Evolutionary conservation across 1,284 basidiomycete genomes (phyloP), one percentile per base, ranked within the genome.

Genomic region (Cutaneotrichosporon sp.): DNA sequence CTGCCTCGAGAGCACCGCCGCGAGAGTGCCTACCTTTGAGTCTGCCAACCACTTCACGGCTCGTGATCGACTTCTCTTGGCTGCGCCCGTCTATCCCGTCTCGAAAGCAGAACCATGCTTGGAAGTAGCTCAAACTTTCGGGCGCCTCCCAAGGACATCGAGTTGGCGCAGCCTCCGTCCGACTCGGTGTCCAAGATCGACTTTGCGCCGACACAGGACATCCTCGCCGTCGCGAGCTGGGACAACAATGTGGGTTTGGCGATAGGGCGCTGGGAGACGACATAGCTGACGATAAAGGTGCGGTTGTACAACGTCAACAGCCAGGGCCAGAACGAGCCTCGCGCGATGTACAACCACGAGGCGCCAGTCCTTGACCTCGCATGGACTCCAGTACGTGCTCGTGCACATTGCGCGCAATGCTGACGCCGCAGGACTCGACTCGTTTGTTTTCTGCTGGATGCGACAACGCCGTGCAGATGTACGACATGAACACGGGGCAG

Each of bases 381-480:
- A 63, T 93, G 90, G 90, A 87, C 84, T 69, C 26, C 26, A 30
- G 26, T 85, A 84, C 46, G 78, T 78, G 46, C 56, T 73, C 58
- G 4, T 34, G 14, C 15, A 26, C n/a, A 37, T 22, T 22, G 3
- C n/a, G 33, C 18, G n/a, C 20, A 47, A 22, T 17, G 33, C 48
- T 56, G 14, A 47, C 42, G 26, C 15, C 4, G 10, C 55, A 77
- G 85, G 87, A 90, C 58, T 88, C 88, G 30, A 84, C 79, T 64
- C 88, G 88, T 70, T 77, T 91, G 33, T 82, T 92, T 64, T 90
- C 88, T 17, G 85, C 84, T n/a, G 89, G 88, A 37, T 86, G 86
- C 35, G 90, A 94, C 77, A 90, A 90, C 70, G 84, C 84, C 9
- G 88, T 80, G 5, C 80, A 85, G 48, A 84, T 88, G 81, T 90